Evolutionary conservation across 2,329 filamentous ascomycete genomes (phyloP).

Genomic region (Aureobasidium vineae): DNA sequence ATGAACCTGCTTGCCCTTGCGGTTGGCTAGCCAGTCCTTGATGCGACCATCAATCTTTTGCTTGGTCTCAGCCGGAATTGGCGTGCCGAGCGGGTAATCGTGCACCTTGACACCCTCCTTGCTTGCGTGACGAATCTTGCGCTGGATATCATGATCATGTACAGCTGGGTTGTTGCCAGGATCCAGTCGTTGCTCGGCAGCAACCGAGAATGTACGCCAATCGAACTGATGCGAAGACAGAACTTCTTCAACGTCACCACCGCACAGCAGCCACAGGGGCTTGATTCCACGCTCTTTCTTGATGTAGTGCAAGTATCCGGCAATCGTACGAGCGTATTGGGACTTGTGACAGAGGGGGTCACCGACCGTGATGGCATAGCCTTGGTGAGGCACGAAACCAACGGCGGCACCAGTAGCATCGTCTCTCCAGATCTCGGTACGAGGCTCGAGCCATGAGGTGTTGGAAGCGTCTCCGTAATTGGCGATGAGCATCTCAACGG

Average conservation of each 20-base stretch:
- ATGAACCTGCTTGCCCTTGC: conserved; percentile 85
- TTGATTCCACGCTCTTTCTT: conserved; percentile 69
- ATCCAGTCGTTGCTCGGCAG: conserved; percentile 83
- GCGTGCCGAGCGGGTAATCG: conserved; percentile 65
- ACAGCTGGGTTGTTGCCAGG: conserved; percentile 65
- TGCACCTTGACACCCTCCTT: conserved; percentile 79
- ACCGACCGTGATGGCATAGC: conserved; percentile 80
- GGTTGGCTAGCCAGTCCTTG: conserved; percentile 72
- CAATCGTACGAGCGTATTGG: conserved; percentile 72
- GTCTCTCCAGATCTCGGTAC: conserved; percentile 86
- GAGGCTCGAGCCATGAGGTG: conserved; percentile 88
- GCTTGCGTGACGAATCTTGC: conserved; percentile 78
- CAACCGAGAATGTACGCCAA: conserved; percentile 86
- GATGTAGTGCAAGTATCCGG: conserved; percentile 71
- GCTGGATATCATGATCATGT: conserved; percentile 64
- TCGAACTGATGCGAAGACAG: conserved; percentile 70
- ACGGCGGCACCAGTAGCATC: conserved; percentile 74
- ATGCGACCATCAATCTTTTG: conserved; percentile 70
- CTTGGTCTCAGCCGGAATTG: conserved; percentile 64
- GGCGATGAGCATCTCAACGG: conserved; percentile 82
- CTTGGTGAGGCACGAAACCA: conserved; percentile 73
- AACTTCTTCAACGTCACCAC: conserved; percentile 72
- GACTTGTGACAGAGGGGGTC: conserved; percentile 78
- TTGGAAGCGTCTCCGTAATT: conserved; percentile 95
- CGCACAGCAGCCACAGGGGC: conserved; percentile 87